These are phyloP conservation scores for Hyphopichia khmerensis DNA, from an alignment of 1,139 yeast species.

Conservation along the genomic window DNA sequence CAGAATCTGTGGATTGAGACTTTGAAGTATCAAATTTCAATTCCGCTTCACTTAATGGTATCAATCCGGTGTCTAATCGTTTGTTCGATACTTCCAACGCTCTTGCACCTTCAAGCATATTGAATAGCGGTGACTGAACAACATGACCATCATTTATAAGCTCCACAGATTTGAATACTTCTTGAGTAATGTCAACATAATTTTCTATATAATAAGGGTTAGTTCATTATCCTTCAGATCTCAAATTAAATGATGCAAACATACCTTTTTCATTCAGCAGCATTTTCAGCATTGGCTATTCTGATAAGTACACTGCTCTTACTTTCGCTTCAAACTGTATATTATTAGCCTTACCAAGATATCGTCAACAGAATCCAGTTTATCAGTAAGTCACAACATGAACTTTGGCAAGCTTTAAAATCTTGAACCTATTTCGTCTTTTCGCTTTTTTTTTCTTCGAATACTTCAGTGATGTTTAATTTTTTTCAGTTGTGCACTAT, in stretches of 20 bases:
- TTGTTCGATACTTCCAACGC: slow-evolving; percentile 66
- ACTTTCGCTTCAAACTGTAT: no score
- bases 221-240: background rate
- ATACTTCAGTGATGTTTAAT: no score
- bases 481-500: no score
- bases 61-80: slow-evolving; percentile 63
- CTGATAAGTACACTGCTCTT: no score
- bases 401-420: no score
- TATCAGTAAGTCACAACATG: no score
- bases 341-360: no score
- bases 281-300: background rate
- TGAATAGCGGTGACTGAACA: slow-evolving; percentile 52
- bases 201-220: slow-evolving; percentile 13
- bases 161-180: slow-evolving; percentile 30
- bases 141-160: slow-evolving; percentile 40
- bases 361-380: no score
- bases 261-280: background rate
- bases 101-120: slow-evolving; percentile 70
- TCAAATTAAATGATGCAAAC: background rate
- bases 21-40: slow-evolving; percentile 32
- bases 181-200: slow-evolving; percentile 45
- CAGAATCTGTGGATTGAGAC: slow-evolving; percentile 33
- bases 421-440: no score
- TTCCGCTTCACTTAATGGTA: slow-evolving; percentile 42
- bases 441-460: no score